Evolutionary conservation across 1,284 basidiomycete species (phyloP).

Genomic region (Cutaneotrichosporon cutaneum): DNA sequence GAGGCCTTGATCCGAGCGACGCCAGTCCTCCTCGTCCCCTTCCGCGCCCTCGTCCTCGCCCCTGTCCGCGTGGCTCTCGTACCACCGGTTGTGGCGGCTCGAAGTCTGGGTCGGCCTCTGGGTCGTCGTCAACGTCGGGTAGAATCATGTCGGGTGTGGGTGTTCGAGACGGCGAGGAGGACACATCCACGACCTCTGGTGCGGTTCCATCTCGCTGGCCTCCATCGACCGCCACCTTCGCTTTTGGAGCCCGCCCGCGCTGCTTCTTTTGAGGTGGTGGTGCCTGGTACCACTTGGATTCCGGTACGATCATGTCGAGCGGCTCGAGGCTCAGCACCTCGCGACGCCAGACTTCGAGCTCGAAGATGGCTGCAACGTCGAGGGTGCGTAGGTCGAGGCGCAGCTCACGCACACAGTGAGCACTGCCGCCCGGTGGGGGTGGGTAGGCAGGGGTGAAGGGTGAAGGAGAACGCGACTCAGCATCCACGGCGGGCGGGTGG

Average conservation of each 20-base stretch:
- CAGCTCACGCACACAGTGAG: slow-evolving; percentile 37
- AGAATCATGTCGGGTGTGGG: slow-evolving; percentile 28
- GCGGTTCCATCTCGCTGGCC: not conserved
- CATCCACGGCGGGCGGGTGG: not conserved
- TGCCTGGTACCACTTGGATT: slow-evolving; percentile 25
- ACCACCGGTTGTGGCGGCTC: slow-evolving; percentile 9
- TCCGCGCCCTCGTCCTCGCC: slow-evolving; percentile 7
- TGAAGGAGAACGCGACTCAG: slow-evolving; percentile 10
- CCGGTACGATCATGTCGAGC: slow-evolving; percentile 30
- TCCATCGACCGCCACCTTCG: not conserved
- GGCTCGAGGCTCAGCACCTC: slow-evolving; percentile 32
- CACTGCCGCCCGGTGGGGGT: slow-evolving; percentile 34
- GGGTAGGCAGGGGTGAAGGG: slow-evolving; percentile 22
- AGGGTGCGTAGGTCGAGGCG: slow-evolving; percentile 43
- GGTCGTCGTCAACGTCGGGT: slow-evolving; percentile 28
- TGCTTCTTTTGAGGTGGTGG: slow-evolving; percentile 6
- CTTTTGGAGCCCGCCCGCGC: not conserved
- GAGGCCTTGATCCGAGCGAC: not conserved
- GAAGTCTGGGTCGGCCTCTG: slow-evolving; percentile 30
- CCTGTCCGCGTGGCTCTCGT: not conserved
- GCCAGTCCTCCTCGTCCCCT: not conserved
- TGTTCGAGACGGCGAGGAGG: not conserved
- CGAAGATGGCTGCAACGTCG: slow-evolving; percentile 41
- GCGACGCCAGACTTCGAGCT: slow-evolving; percentile 44
- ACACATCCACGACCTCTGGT: not conserved